Percentiles rank a stretch among this genome's conserved stretches.
Conservation (phyloP, 1,139 yeast genomes). For the Sugiyamaella xylanicola region DNA sequence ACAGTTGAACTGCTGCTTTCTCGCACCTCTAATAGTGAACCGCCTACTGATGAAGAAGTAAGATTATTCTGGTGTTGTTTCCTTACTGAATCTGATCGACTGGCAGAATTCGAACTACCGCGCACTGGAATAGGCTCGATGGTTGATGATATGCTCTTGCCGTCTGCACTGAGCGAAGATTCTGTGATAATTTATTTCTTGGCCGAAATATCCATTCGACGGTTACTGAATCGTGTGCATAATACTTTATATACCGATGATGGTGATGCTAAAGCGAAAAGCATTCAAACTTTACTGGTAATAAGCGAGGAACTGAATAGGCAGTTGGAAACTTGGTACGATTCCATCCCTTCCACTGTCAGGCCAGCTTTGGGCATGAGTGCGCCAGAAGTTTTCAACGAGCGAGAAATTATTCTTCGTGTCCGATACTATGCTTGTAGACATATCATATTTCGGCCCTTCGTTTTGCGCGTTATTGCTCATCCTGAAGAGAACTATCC, state of each 20-base stretch:
- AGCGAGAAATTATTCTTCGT: constrained; percentile 25
- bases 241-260: constrained; percentile 22
- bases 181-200: constrained; percentile 27
- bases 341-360: constrained; percentile 26
- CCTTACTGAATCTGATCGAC: constrained; percentile 28
- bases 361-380: constrained; percentile 22
- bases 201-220: constrained; percentile 29
- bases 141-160: constrained; percentile 28
- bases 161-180: constrained; percentile 20
- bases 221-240: constrained; percentile 30
- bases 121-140: constrained; percentile 27
- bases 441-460: constrained; percentile 30
- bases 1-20: constrained; percentile 19
- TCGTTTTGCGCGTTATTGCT: constrained; percentile 24
- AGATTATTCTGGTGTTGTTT: constrained; percentile 30
- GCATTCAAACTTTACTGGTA: constrained; percentile 18
- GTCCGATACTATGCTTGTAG: constrained; percentile 28
- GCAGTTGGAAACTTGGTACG: constrained; percentile 29
- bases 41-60: constrained; percentile 15
- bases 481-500: constrained; percentile 17
- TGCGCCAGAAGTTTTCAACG: constrained; percentile 14
- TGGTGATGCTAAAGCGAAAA: constrained; percentile 12
- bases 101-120: constrained; percentile 30
- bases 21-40: constrained; percentile 8
- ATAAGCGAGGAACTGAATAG: constrained; percentile 27